Conservation (phyloP, 768 basidiomycete species). For the Leccinum ochraceum region DNA sequence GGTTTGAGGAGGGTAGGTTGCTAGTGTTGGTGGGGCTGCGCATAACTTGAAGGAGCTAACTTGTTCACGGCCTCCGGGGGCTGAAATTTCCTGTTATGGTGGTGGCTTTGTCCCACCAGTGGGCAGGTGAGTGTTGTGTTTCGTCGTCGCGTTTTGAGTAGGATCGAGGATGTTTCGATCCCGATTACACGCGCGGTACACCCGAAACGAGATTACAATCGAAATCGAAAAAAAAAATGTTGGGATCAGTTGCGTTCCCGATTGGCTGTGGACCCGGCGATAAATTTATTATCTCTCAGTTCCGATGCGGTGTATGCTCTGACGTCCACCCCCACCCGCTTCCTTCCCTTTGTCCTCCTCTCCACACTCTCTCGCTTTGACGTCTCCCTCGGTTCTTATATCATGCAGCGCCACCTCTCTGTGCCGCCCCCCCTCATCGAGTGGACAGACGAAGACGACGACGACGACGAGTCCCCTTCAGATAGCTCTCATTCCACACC, state of each 20-base stretch:
- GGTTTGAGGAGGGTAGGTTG: neutral
- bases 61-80: neutral
- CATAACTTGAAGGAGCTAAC: neutral
- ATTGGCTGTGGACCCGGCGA: slow-evolving; percentile 5
- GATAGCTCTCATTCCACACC: slow-evolving; percentile 20
- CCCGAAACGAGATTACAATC: neutral
- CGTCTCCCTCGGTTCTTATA: slow-evolving; percentile 17
- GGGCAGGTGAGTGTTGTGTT: slow-evolving; percentile 4
- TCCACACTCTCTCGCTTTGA: slow-evolving; percentile 25
- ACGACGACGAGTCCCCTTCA: slow-evolving; percentile 13
- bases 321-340: neutral
- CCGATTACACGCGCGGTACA: slow-evolving; percentile 1
- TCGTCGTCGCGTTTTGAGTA: neutral
- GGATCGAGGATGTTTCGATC: neutral
- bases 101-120: slow-evolving; percentile 19
- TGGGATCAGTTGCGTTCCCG: neutral
- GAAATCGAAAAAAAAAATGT: neutral
- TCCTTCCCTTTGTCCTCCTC: slow-evolving; percentile 15
- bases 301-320: neutral
- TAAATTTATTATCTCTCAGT: slow-evolving; percentile 14
- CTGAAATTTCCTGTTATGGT: slow-evolving; percentile 5
- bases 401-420: slow-evolving; percentile 22
- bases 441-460: slow-evolving; percentile 19
- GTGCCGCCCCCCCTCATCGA: slow-evolving; percentile 17
- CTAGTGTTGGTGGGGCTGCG: neutral